Conservation (phyloP, 2,329 filamentous ascomycete species). For the Basipetospora chlamydospora region DNA sequence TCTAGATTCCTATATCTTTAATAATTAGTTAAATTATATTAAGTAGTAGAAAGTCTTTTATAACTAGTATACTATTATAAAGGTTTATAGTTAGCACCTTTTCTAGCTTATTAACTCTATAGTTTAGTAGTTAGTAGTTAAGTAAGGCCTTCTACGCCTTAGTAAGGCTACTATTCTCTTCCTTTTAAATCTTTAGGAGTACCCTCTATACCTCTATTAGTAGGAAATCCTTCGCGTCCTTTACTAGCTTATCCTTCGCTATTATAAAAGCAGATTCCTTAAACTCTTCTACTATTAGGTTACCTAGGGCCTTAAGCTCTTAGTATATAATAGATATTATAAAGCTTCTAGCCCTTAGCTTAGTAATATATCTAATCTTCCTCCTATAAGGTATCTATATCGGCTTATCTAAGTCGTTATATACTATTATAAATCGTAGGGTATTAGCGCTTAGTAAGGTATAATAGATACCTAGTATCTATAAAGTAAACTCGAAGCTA, state of each 20-base stretch:
- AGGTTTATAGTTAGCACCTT: slow-evolving; percentile 1
- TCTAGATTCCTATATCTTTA: background rate
- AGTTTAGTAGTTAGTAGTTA: slow-evolving; percentile 3
- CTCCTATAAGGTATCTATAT: slow-evolving; percentile 8
- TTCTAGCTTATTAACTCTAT: slow-evolving; percentile 6
- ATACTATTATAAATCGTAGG: no score
- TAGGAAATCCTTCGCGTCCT: background rate
- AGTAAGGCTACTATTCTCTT: background rate
- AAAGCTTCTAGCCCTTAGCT: no score
- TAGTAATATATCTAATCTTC: no score
- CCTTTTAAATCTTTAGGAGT: background rate
- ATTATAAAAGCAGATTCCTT: background rate
- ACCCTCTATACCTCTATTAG: background rate
- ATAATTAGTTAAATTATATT: slow-evolving; percentile 4
- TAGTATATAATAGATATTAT: background rate
- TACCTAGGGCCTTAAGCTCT: background rate
- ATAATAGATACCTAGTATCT: no score
- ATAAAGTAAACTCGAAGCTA: no score
- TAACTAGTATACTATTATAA: slow-evolving; percentile 6
- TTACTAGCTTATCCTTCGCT: background rate
- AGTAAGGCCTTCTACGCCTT: slow-evolving; percentile 2
- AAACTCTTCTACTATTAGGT: background rate
- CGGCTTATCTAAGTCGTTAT: slow-evolving; percentile 6
- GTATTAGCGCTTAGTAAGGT: no score
- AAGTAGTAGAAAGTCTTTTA: slow-evolving; percentile 5